phyloP scores from a whole-genome alignment of 106 monocot genomes.

The Amphibolis antarctica region DNA sequence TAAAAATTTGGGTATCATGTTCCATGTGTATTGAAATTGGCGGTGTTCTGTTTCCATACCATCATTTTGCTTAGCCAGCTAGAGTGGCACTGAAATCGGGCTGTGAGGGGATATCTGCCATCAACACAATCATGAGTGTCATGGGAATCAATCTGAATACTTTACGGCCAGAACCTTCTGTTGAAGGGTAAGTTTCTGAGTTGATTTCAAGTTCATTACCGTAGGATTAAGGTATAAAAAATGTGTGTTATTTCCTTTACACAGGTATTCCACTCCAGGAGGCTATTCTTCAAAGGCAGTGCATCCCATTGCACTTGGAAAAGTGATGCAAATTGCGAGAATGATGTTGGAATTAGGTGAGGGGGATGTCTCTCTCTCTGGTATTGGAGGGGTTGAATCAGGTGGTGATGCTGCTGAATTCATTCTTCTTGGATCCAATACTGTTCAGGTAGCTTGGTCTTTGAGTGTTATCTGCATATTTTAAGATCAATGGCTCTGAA shows the following conservation, averaged over 20 bases:
- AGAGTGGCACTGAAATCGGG: conserved; percentile 69
- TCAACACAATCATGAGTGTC: conserved; percentile 97
- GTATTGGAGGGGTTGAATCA: conserved; percentile 90
- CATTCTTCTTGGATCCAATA: conserved; percentile 91
- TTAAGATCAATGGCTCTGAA: too few relatives aligned
- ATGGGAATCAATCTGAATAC: conserved; percentile 96
- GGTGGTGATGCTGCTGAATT: conserved; percentile 91
- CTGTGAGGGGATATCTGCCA: conserved; percentile 89
- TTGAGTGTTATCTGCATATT: not conserved
- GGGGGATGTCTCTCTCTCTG: conserved; percentile 64
- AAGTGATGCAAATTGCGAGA: conserved; percentile 95
- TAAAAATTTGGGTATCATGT: not conserved
- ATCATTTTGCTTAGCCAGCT: conserved; percentile 49
- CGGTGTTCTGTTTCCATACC: not conserved
- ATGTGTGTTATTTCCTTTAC: conserved; percentile 3
- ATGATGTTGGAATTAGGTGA: conserved; percentile 76
- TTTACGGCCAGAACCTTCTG: conserved; percentile 90
- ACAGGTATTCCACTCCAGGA: conserved; percentile 89
- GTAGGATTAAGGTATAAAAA: not conserved
- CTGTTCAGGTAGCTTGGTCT: conserved; percentile 59
- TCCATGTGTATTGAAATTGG: not conserved
- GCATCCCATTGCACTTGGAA: conserved; percentile 91
- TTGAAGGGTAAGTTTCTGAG: conserved; percentile 65
- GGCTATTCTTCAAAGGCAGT: conserved; percentile 94
- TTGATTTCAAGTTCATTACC: not conserved